Evolutionary conservation across 2,329 filamentous ascomycete genomes (phyloP), one percentile per base, ranked within the genome.

Genomic region (Penicillium verrucosum): DNA sequence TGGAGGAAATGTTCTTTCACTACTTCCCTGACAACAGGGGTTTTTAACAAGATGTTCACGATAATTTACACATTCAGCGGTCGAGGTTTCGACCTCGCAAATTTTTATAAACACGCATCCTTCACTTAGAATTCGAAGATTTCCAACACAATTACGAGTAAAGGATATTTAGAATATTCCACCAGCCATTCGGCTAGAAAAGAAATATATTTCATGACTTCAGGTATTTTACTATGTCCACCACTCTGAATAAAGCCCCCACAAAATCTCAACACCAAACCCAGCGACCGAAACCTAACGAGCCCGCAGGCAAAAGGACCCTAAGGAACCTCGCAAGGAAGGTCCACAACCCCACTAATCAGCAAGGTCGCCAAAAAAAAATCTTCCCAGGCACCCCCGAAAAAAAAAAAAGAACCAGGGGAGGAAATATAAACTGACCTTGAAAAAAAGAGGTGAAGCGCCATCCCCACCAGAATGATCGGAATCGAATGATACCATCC

Each of bases 391-490:
- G 18, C 47, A 41, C 53, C 57, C 54, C 51, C 42, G 59, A 44
- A 52, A 47, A 46, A 38, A 60, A 43, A 52, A 47, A 46, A 38
- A 30, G 21, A 41, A 37, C 42, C 2, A 41, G 32, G 46, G 44
- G 40, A 21, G 58, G 44, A 57, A 57, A 56, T 27, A 58, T 46
- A 60, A 60, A 83, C 82, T 77, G 69, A 84, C 80, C 73, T 3
- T 77, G 60, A 62, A 65, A 75, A 77, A 78, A 74, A 73, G 73
- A 60, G 60, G 60, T 78, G 84, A 87, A 88, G 85, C 86, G 85
- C 84, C 87, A 83, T 85, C 87, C 88, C 84, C 85, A 83, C 82
- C 87, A 88, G 88, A 90, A 85, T 92, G 87, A 92, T 91, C 89
- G 87, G 89, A 92, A 92, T 92, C 88, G 89, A 90, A 90, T 91